Evolutionary conservation across 805 yeast species (phyloP).

Genomic region (Wickerhamomyces xylosicus): DNA sequence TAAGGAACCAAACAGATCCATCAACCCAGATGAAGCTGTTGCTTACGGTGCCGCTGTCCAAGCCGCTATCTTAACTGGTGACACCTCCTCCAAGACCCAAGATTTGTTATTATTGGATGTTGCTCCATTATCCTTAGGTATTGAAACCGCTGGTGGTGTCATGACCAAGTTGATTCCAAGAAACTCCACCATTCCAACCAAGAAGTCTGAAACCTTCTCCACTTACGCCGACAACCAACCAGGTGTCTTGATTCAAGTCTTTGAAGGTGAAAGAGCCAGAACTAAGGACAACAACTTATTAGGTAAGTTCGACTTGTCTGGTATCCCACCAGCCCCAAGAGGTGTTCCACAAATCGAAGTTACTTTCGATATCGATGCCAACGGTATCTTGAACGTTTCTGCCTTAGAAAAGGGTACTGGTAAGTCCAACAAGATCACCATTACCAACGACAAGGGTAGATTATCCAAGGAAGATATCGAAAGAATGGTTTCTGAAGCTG

Average conservation of each 20-base stretch:
- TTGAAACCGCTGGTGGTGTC: slow-evolving; percentile 99
- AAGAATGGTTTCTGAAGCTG: slow-evolving; percentile 96
- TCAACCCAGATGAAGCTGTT: slow-evolving; percentile 98
- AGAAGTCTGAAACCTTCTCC: slow-evolving; percentile 94
- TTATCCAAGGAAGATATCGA: slow-evolving; percentile 95
- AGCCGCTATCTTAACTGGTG: slow-evolving; percentile 95
- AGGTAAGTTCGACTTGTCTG: slow-evolving; percentile 94
- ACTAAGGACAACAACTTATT: slow-evolving; percentile 93
- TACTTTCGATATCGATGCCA: slow-evolving; percentile 93
- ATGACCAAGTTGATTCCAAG: slow-evolving; percentile 97
- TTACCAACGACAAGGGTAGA: slow-evolving; percentile 98
- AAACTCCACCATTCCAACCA: slow-evolving; percentile 95
- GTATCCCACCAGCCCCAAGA: slow-evolving; percentile 98
- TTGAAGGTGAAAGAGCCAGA: slow-evolving; percentile 96
- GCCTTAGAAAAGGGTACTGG: slow-evolving; percentile 98
- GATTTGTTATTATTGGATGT: slow-evolving; percentile 91
- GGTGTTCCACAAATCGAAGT: slow-evolving; percentile 98
- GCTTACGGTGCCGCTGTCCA: slow-evolving; percentile 99
- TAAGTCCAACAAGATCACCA: slow-evolving; percentile 92
- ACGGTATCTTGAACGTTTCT: slow-evolving; percentile 93
- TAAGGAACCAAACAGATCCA: slow-evolving; percentile 92
- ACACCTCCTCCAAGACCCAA: slow-evolving; percentile 92
- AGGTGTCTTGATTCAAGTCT: slow-evolving; percentile 95
- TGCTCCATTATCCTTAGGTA: slow-evolving; percentile 95
- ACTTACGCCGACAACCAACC: slow-evolving; percentile 98